These are phyloP conservation scores for Yamadazyma aaseri DNA, from an alignment of 1,139 yeast species.

Conservation along the genomic window DNA sequence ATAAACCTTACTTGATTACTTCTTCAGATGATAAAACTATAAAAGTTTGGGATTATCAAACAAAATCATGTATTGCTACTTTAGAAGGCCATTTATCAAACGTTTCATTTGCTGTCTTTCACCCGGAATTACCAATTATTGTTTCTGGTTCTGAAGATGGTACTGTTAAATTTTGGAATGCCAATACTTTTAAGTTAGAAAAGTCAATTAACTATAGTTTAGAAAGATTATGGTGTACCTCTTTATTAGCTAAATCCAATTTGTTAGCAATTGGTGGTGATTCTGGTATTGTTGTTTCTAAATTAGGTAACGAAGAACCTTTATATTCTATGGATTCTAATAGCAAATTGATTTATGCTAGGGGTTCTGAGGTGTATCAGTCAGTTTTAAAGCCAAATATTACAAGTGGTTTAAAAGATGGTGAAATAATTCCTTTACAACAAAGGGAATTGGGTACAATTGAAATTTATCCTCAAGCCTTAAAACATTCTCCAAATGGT, in stretches of 20 bases:
- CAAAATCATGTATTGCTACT: constrained; percentile 92
- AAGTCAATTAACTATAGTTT: constrained; percentile 87
- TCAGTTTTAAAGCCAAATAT: constrained; percentile 73
- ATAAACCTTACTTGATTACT: constrained; percentile 92
- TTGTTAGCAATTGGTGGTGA: constrained; percentile 92
- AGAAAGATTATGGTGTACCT: constrained; percentile 96
- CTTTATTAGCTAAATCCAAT: constrained; percentile 74
- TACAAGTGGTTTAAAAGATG: constrained; percentile 69
- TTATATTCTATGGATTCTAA: constrained; percentile 89
- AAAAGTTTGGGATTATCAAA: constrained; percentile 96
- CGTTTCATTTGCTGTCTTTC: constrained; percentile 95
- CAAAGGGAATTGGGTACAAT: constrained; percentile 89
- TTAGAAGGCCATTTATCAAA: constrained; percentile 91
- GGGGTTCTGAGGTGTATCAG: constrained; percentile 85
- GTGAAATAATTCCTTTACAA: constrained; percentile 71
- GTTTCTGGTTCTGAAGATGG: constrained; percentile 85
- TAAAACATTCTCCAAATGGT: constrained; percentile 94
- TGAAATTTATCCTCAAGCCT: constrained; percentile 86
- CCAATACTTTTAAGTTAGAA: constrained; percentile 80
- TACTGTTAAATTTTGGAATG: constrained; percentile 74
- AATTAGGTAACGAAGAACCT: constrained; percentile 93
- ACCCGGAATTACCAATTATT: constrained; percentile 89
- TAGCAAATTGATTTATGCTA: constrained; percentile 89
- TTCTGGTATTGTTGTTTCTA: constrained; percentile 83
- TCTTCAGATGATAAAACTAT: constrained; percentile 90